Conservation (phyloP, 768 basidiomycete genomes). For the Xanthoconium purpureum region DNA sequence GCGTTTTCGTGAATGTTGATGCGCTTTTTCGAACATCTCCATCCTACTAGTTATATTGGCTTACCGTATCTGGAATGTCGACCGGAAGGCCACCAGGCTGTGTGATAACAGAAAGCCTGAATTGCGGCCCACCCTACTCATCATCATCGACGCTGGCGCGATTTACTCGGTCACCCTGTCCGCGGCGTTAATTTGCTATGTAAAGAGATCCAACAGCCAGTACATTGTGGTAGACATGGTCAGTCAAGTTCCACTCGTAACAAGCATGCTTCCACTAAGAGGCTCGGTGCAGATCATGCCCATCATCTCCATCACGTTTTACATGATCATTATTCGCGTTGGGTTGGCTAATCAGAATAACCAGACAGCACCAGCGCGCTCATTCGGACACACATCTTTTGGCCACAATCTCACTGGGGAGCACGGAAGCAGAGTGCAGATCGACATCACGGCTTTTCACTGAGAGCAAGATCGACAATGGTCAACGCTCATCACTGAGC, state of each 20-base stretch:
- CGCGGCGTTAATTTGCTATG: slow-evolving; percentile 31
- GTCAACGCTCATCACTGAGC: neutral
- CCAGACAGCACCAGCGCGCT: neutral
- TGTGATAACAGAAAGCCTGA: slow-evolving; percentile 3
- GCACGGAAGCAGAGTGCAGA: neutral
- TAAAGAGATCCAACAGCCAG: slow-evolving; percentile 27
- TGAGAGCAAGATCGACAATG: neutral
- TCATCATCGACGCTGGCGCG: too few species aligned
- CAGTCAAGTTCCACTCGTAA: too few species aligned
- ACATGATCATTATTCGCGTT: slow-evolving; percentile 42
- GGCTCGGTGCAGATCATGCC: too few species aligned
- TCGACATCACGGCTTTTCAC: slow-evolving; percentile 5
- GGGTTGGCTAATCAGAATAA: slow-evolving; percentile 13
- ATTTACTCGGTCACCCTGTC: slow-evolving; percentile 38
- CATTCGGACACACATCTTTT: neutral
- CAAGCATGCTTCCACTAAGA: neutral
- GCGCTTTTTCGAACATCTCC: neutral
- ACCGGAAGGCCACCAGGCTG: slow-evolving; percentile 19
- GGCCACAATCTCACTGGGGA: neutral
- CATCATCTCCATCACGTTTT: too few species aligned
- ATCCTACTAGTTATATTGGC: slow-evolving; percentile 24
- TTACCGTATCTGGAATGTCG: slow-evolving; percentile 31
- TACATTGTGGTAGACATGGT: slow-evolving; percentile 38
- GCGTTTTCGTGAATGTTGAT: neutral
- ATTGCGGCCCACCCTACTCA: slow-evolving; percentile 18